These are phyloP conservation scores for Biscutella laevigata DNA, from an alignment of 441 rosid species.

Conservation along the genomic window DNA sequence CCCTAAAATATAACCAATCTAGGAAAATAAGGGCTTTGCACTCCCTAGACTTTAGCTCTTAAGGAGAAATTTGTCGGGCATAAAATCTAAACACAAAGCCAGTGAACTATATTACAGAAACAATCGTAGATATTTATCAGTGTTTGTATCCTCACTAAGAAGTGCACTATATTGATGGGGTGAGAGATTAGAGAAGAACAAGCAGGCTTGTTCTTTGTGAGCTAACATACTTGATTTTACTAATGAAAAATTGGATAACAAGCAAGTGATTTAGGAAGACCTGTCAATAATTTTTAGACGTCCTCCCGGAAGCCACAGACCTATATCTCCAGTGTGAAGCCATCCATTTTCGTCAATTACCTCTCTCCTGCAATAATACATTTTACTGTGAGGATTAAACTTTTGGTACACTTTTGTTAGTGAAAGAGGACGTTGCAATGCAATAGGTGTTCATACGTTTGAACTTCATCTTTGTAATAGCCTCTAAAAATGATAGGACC, in stretches of 20 bases:
- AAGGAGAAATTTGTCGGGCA: no score
- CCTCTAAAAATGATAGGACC: conserved; percentile 84
- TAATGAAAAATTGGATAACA: conserved; percentile 4
- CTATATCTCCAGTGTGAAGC: conserved; percentile 97
- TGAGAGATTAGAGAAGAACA: not conserved
- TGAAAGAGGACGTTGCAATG: conserved; percentile 6
- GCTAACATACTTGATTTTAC: not conserved
- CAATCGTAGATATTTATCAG: not conserved
- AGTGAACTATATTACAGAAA: no score
- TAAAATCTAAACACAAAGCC: no score
- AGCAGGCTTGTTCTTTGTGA: not conserved
- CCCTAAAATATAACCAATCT: not conserved
- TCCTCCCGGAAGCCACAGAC: conserved; percentile 87
- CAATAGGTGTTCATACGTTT: conserved; percentile 46
- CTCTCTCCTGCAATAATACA: conserved; percentile 56
- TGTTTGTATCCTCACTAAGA: not conserved
- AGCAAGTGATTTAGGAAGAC: conserved; percentile 29
- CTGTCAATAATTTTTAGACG: conserved; percentile 94
- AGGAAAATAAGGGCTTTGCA: not conserved
- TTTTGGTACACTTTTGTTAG: conserved; percentile 8
- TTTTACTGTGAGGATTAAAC: conserved; percentile 4
- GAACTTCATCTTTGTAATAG: conserved; percentile 88
- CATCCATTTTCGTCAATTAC: conserved; percentile 86
- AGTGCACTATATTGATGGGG: not conserved
- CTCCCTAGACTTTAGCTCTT: not conserved